phyloP scores from a whole-genome alignment of 257 asterid genomes.

The Capsicum chinense region DNA sequence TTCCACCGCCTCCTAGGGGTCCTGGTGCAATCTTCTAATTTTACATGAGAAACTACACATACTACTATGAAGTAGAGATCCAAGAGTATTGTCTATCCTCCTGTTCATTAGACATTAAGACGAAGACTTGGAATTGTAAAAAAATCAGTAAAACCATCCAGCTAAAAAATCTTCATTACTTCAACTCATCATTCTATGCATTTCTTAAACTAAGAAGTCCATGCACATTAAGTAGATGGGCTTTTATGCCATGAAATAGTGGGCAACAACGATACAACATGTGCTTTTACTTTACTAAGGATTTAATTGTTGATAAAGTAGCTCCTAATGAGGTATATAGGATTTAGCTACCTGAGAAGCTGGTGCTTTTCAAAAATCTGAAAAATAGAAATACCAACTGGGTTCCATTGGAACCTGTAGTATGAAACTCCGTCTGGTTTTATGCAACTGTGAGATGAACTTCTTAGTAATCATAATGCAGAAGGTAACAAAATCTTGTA shows the following conservation, averaged over 20 bases:
- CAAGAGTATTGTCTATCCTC: constrained; percentile 1
- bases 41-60: not conserved
- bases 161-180: too few relatives aligned
- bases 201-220: too few relatives aligned
- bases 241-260: too few relatives aligned
- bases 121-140: not conserved
- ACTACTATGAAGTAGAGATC: not conserved
- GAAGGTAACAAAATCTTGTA: not conserved
- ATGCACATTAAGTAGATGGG: too few relatives aligned
- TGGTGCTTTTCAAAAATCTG: not conserved
- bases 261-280: too few relatives aligned
- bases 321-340: not conserved
- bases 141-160: not conserved
- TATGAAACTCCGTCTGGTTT: not conserved
- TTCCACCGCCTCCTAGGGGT: not conserved
- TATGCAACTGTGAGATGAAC: not conserved
- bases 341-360: not conserved
- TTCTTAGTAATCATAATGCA: not conserved
- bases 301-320: not conserved
- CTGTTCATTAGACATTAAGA: not conserved
- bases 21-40: not conserved
- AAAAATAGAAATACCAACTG: not conserved
- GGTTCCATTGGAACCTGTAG: not conserved
- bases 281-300: too few relatives aligned
- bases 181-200: too few relatives aligned